Evolutionary conservation across 1,284 basidiomycete species (phyloP).

Genomic region (Thecaphora frezii): DNA sequence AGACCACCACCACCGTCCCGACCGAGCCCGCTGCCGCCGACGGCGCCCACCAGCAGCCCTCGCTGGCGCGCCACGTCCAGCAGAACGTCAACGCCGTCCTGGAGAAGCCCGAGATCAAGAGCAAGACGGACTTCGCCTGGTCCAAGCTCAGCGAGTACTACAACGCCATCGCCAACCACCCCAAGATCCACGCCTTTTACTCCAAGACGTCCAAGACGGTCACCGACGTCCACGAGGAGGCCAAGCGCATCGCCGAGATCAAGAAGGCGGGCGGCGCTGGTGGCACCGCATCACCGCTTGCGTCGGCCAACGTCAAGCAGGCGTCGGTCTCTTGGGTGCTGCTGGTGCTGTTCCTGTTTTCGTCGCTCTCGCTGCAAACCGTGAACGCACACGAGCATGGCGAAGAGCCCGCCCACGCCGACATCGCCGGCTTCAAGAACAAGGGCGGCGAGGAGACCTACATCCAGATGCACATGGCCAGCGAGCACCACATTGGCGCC

Average conservation of each 20-base stretch:
- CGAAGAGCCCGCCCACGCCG: constrained; percentile 23
- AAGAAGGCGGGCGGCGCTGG: constrained; percentile 59
- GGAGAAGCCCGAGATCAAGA: constrained; percentile 45
- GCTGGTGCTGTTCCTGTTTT: constrained; percentile 32
- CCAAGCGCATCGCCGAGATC: constrained; percentile 70
- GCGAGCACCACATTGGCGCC: constrained; percentile 59
- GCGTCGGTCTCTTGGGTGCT: constrained; percentile 36
- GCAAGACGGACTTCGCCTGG: constrained; percentile 43
- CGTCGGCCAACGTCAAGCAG: constrained; percentile 17
- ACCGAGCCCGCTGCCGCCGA: constrained; percentile 10
- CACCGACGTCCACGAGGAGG: constrained; percentile 83
- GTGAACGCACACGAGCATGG: constrained; percentile 28
- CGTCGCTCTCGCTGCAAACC: constrained; percentile 19
- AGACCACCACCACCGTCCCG: constrained; percentile 42
- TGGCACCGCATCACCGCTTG: constrained; percentile 31
- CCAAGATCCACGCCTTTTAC: constrained; percentile 67
- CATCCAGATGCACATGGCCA: constrained; percentile 58
- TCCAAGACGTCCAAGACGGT: constrained; percentile 78
- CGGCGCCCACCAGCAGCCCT: constrained; percentile 15
- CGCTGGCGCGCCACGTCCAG: constrained; percentile 33
- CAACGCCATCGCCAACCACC: constrained; percentile 45
- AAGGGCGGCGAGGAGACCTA: constrained; percentile 46
- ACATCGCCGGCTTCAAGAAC: constrained; percentile 35
- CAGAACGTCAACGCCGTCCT: constrained; percentile 35
- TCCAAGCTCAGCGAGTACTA: constrained; percentile 50